phyloP scores from a whole-genome alignment of 2,329 filamentous ascomycete genomes.

The Phoma sp. region DNA sequence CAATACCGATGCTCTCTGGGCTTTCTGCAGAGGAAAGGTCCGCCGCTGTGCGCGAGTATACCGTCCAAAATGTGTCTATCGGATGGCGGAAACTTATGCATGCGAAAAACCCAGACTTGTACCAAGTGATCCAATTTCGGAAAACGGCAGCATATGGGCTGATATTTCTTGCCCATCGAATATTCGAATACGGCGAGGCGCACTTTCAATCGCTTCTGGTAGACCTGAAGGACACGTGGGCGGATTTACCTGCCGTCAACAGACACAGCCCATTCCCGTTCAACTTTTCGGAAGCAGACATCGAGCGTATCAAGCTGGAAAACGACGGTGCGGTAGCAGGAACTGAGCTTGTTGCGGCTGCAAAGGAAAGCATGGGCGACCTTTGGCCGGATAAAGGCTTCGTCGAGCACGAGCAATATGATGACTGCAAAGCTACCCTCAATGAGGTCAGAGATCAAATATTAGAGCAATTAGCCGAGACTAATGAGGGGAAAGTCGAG shows the following conservation, averaged over 20 bases:
- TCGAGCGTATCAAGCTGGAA: constrained; percentile 15
- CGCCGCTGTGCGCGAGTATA: constrained; percentile 12
- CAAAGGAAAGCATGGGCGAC: constrained; percentile 9
- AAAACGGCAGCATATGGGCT: constrained; percentile 14
- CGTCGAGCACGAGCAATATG: constrained; percentile 14
- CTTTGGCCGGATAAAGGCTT: constrained; percentile 17
- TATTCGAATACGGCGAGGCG: constrained; percentile 21
- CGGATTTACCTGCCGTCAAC: constrained; percentile 5
- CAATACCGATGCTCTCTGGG: constrained; percentile 12
- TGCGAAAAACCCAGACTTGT: constrained; percentile 12
- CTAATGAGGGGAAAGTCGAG: background rate
- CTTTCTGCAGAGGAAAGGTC: constrained; percentile 18
- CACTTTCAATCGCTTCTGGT: constrained; percentile 19
- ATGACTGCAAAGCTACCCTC: constrained; percentile 15
- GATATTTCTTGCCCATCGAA: constrained; percentile 18
- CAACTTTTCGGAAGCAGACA: constrained; percentile 16
- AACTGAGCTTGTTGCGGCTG: constrained; percentile 10
- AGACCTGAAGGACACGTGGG: constrained; percentile 16
- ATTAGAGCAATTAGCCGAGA: constrained; percentile 14
- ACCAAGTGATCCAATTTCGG: constrained; percentile 13
- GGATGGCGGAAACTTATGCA: constrained; percentile 21
- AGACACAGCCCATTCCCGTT: constrained; percentile 5
- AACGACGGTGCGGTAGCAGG: constrained; percentile 16
- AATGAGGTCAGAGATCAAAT: constrained; percentile 6
- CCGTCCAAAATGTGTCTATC: constrained; percentile 13